Base-by-base conservation (phyloP, 768 basidiomycete species). In the Psilocybe azurescens region DNA sequence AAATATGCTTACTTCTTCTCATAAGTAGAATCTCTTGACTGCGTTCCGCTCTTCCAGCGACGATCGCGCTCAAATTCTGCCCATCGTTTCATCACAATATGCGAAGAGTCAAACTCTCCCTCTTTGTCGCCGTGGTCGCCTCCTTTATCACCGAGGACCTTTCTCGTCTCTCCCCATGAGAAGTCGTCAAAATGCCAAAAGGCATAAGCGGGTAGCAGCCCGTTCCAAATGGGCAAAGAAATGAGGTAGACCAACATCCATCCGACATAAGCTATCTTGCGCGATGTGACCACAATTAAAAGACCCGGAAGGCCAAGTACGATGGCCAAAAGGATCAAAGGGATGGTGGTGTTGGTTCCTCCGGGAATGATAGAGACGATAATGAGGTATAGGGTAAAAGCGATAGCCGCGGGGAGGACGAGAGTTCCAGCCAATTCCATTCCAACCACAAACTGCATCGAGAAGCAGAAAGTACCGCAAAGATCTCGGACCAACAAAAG, bases 401-500 rank as follows among this genome's bases (percentile, higher is more conserved):
- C 87, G 78, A 99, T 99, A 64, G 97, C 97, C 44, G 96, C 97
- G 20, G 97, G 97, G 24, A 99, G 82, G 30, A 99, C 97, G 64
- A 99, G 84, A 2, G 97, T 99, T 72, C 97, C 97, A 63, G 93
- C 88, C 65, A 99, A 82, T 73, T 99, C 97, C 96, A 99, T 99
- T 73, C 91, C 95, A 38, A 97, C 94, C 67, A 98, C 95, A 72
- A 98, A 98, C 81, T 97, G 96, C 97, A 98, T 98, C 10, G 94
- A 96, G 86, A 99, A 99, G 81, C 97, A 99, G 89, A 99, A 99
- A 2, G 96, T 98, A 51, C 97, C 97, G 68, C 97, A 99, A n/a
- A 99, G 87, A 75, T 99, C 97, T 24, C 96, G 89, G 28, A 99
- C 97, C 53, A 98, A 84, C 33, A 99, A 77, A 60, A 99, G 82